Evolutionary conservation across 306 rosid species (phyloP), one percentile per base, ranked within the genome.

Genomic region (Urtica urens): DNA sequence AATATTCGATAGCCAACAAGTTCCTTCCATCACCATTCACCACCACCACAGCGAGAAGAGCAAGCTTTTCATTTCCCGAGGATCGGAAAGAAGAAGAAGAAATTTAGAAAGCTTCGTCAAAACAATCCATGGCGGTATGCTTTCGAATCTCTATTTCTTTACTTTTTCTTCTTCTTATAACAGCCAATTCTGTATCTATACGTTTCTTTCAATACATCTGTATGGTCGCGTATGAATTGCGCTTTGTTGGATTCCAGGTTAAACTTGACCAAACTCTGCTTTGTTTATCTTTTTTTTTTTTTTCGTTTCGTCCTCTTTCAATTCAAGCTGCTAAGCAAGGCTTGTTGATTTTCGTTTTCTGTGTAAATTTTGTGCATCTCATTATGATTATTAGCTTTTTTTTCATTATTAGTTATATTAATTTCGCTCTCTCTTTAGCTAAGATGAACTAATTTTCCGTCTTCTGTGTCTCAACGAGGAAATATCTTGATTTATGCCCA

Each of bases 71-170:
- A 13, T 23, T n/a, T 25, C 47, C 3, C 6, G 2, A 34, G 35
- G 16, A 26, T 20, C 1, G n/a, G n/a, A n/a, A n/a, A n/a, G n/a
- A n/a, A n/a, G n/a, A n/a, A n/a, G n/a, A 13, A 31, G 37, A 8
- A 46, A 57, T 20, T 50, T 57, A 6, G 45, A 16, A 12, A 24
- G 29, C 53, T 3, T n/a, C 22, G 4, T 28, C n/a, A 43, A 47
- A 10, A n/a, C 0, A 52, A 31, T 9, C 46, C 37, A 75, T 75
- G 81, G 73, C 71, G 81, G 81, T 70, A 68, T 8, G 33, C 24
- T 21, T 49, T 33, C 16, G n/a, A 24, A 12, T 34, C 50, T 49
- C 4, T 35, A 14, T 4, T 13, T 7, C 27, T 44, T 14, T 17
- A 12, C 14, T 13, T 10, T 3, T 10, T 12, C 24, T 9, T 23